Evolutionary conservation across 164 flowering plant species (phyloP), one percentile per base, ranked within the genome.

Genomic region (Tetracentron sinense): DNA sequence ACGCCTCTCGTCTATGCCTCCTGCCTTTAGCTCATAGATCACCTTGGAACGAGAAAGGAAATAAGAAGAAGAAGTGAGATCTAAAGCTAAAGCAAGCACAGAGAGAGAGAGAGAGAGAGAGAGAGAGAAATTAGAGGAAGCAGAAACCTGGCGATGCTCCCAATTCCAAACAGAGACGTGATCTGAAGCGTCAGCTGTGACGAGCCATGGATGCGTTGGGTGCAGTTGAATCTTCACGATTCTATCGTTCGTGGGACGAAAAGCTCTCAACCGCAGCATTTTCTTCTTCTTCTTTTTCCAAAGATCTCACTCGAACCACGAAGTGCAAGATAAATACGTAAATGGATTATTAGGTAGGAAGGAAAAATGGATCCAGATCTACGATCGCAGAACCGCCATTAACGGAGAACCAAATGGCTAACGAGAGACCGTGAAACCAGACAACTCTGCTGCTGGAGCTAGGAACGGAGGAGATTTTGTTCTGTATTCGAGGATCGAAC

Each of bases 151-250:
- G 19, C 96, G 93, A 56, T 89, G 96, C 65, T 94, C 99, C 99
- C 99, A 94, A 65, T 94, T 94, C 97, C 99, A 94, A 56, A 94
- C 97, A 25, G 97, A 83, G 5, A 94, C 97, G 51, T 84, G 93
- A 82, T 94, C 97, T 2, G 97, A 89, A 5, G 89, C 92, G 62
- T 94, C 99, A 17, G 99, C 91, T 0, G 99, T 91, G 47, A 89
- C 99, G 22, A 94, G 87, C 99, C 96, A 91, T 42, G 99, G 99
- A 74, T 94, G 96, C 58, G 99, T 91, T 1, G 97, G 99, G 72
- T 94, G 97, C 68, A 89, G 64, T 72, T 92, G 93, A 52, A 94
- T 87, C 85, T 81, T 84, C 46, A 89, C 90, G 66, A 91, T 85
- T 77, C 89, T 94, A 29, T 91, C 99, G 46, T 76, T 83, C 20